phyloP scores from a whole-genome alignment of 257 asterid species.

The Solanum boliviense region DNA sequence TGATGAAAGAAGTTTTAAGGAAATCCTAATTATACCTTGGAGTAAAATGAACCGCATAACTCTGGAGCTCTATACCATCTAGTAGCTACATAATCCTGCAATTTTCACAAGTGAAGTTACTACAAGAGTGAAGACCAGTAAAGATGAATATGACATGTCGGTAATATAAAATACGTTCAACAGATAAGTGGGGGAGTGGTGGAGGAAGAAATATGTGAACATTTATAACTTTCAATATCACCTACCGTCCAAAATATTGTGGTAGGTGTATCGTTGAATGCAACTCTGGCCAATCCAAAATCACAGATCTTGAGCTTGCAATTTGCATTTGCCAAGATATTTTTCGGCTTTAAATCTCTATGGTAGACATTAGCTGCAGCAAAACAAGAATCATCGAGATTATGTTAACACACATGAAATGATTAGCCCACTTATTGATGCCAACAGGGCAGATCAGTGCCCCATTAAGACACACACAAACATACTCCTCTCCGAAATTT shows the following conservation, averaged over 20 bases:
- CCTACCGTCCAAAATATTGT: slow-evolving; percentile 95
- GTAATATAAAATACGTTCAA: not conserved
- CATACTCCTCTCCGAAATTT: not conserved
- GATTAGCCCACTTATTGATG: not conserved
- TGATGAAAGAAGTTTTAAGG: not conserved
- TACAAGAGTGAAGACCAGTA: not conserved
- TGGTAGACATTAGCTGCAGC: slow-evolving; percentile 89
- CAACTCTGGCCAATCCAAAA: slow-evolving; percentile 95
- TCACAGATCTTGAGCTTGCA: slow-evolving; percentile 93
- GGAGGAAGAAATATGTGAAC: not conserved
- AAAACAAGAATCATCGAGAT: not conserved
- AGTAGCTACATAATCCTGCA: slow-evolving; percentile 90
- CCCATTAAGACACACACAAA: not conserved
- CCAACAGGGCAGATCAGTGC: not conserved
- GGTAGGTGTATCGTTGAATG: slow-evolving; percentile 81
- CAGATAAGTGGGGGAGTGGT: not conserved
- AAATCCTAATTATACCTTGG: slow-evolving; percentile 37
- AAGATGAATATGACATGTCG: not conserved
- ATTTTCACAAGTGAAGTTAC: not conserved
- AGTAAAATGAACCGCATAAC: slow-evolving; percentile 86
- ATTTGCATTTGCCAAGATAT: slow-evolving; percentile 90
- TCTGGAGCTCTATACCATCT: slow-evolving; percentile 96
- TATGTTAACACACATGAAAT: slow-evolving; percentile 9
- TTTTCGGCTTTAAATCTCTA: slow-evolving; percentile 84
- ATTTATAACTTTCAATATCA: not conserved